Conservation (phyloP, 352 stramenopile species). For the Pythium biforme region DNA sequence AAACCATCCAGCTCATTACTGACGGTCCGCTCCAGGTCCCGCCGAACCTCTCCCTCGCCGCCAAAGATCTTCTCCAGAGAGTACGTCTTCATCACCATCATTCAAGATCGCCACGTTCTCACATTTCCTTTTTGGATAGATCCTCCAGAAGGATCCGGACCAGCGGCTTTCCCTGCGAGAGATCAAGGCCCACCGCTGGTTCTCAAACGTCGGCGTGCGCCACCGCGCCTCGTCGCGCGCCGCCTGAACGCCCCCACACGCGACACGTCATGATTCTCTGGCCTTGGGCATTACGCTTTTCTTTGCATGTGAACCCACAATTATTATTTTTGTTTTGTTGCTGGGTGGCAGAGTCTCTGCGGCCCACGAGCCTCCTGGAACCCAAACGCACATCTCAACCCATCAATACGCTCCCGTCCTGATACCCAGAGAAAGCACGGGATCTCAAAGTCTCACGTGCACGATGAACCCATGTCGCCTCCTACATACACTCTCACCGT, state of each 20-base stretch:
- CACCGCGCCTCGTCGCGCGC: conserved; percentile 41
- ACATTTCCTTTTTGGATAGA: conserved; percentile 31
- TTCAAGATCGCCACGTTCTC: background rate
- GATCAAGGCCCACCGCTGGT: conserved; percentile 80
- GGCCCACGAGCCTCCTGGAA: too few relatives aligned
- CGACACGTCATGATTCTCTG: background rate
- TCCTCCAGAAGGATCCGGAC: conserved; percentile 69
- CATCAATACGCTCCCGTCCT: too few relatives aligned
- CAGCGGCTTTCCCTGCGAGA: conserved; percentile 59
- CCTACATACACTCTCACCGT: too few relatives aligned
- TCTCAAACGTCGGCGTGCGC: conserved; percentile 52
- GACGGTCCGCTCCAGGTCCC: conserved; percentile 70
- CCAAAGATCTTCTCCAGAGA: conserved; percentile 69
- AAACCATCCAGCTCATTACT: conserved; percentile 96
- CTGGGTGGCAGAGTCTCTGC: too few relatives aligned
- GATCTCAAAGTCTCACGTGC: background rate
- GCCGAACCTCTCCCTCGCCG: conserved; percentile 63
- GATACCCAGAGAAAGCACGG: background rate
- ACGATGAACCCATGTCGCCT: conserved; percentile 2
- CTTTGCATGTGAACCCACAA: background rate
- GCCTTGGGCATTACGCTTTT: too few relatives aligned
- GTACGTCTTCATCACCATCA: conserved; percentile 27
- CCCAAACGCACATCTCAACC: background rate
- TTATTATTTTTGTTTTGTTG: background rate
- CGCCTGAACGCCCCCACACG: background rate